Evolutionary conservation across 805 yeast genomes (phyloP).

Genomic region (Ogataea pilisensis): DNA sequence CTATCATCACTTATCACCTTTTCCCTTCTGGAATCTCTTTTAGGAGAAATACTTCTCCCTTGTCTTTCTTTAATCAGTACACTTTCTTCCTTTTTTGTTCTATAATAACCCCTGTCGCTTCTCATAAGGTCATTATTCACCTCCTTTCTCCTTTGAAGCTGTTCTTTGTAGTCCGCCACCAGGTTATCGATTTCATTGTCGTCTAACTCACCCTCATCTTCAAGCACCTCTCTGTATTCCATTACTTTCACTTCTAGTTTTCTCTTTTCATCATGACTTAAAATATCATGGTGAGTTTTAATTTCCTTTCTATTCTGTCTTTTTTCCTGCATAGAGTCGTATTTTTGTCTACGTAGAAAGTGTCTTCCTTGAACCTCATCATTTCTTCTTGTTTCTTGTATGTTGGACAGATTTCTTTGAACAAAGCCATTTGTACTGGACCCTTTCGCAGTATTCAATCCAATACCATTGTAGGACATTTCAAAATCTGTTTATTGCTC

Average conservation of each 20-base stretch:
- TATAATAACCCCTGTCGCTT: neutral
- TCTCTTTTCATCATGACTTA: constrained; percentile 35
- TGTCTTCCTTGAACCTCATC: constrained; percentile 33
- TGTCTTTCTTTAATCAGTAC: neutral
- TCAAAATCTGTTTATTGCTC: neutral
- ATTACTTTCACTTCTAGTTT: constrained; percentile 42
- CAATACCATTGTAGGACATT: constrained; percentile 59
- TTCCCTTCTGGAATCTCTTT: neutral
- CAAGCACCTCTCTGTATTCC: constrained; percentile 48
- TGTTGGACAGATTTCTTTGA: constrained; percentile 39
- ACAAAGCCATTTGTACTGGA: constrained; percentile 62
- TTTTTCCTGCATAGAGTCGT: constrained; percentile 10
- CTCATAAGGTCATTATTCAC: neutral
- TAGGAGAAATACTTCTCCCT: neutral
- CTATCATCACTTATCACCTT: no score
- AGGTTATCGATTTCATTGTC: constrained; percentile 34
- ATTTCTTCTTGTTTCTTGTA: constrained; percentile 18
- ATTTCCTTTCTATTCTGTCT: constrained; percentile 6
- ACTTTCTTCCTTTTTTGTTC: neutral
- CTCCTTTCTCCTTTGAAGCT: neutral
- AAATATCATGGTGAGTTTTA: constrained; percentile 26
- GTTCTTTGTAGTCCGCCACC: constrained; percentile 27
- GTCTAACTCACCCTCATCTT: constrained; percentile 38
- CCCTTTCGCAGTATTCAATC: constrained; percentile 53
- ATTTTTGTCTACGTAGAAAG: constrained; percentile 34